These are phyloP conservation scores for Didymella sp. DNA, from an alignment of 2,329 filamentous ascomycete genomes.

Conservation along the genomic window DNA sequence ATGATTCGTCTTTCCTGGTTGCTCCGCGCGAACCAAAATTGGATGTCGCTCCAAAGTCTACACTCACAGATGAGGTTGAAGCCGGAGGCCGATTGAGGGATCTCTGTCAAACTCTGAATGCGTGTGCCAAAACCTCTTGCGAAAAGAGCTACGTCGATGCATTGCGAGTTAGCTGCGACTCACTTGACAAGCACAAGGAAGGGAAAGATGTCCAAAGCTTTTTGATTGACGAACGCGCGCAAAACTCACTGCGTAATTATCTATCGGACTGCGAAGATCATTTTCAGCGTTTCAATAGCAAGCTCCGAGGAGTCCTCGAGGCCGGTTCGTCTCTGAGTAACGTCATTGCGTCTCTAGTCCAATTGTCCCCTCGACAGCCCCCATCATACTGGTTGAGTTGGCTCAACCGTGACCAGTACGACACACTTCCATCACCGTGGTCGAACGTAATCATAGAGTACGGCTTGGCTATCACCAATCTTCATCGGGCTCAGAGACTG, in stretches of 20 bases:
- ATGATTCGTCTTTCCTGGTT: no score
- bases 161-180: conserved; percentile 28
- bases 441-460: conserved; percentile 32
- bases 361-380: conserved; percentile 28
- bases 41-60: no score
- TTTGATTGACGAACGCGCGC: conserved; percentile 12
- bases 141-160: conserved; percentile 32
- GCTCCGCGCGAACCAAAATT: no score
- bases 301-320: conserved; percentile 10
- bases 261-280: conserved; percentile 22
- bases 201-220: background rate
- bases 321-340: background rate
- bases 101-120: conserved; percentile 22
- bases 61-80: no score
- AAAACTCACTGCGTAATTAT: no score
- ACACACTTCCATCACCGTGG: conserved; percentile 30
- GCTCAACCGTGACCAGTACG: conserved; percentile 28
- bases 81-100: no score
- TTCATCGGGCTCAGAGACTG: conserved; percentile 43
- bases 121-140: conserved; percentile 20
- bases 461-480: conserved; percentile 34
- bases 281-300: conserved; percentile 12
- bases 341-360: conserved; percentile 7
- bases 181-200: conserved; percentile 18
- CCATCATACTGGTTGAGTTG: conserved; percentile 37